Base-by-base conservation (phyloP, 129 eudicot species). In the Calendula officinalis region DNA sequence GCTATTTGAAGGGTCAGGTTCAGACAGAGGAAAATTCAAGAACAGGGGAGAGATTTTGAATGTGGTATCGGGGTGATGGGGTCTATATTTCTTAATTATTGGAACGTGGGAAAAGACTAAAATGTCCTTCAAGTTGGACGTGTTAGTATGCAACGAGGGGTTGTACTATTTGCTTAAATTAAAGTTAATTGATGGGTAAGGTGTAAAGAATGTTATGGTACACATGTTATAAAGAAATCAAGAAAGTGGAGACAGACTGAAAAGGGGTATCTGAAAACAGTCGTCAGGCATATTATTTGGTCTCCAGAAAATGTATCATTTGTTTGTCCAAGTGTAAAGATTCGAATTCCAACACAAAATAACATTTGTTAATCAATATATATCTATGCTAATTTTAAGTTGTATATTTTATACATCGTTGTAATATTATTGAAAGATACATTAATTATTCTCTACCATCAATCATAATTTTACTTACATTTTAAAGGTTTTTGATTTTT, bases 201-300 rank as follows among this genome's bases (percentile, higher is more conserved):
- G n/a, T n/a, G n/a, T n/a, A n/a, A n/a, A n/a, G n/a, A 22, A 12
- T 11, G 14, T 53, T 4, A 49, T n/a, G 16, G 38, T 57, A 45
- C 15, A 65, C 3, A 35, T 13, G 14, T 34, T 5, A 14, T 64
- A 22, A 16, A 53, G 17, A 41, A 67, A 22, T 39, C 34, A 27
- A 71, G 46, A 52, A 61, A 40, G 55, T 61, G 62, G 54, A 60
- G 17, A 60, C 61, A 27, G 60, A 14, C 30, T 22, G 30, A 55
- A 55, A 70, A 62, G 60, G 75, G 68, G 62, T 27, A 32, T 49
- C 39, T 50, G 4, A 60, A n/a, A n/a, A 49, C 16, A 69, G 60
- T 39, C 27, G 72, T 67, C 62, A 67, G 72, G 63, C 34, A 54
- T 54, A 67, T 33, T 53, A 61, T 22, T 48, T 69, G 58, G 67